Evolutionary conservation across 176 grass and related monocot genomes (phyloP), one percentile per base, ranked within the genome.

Genomic region (Lolium multiflorum): DNA sequence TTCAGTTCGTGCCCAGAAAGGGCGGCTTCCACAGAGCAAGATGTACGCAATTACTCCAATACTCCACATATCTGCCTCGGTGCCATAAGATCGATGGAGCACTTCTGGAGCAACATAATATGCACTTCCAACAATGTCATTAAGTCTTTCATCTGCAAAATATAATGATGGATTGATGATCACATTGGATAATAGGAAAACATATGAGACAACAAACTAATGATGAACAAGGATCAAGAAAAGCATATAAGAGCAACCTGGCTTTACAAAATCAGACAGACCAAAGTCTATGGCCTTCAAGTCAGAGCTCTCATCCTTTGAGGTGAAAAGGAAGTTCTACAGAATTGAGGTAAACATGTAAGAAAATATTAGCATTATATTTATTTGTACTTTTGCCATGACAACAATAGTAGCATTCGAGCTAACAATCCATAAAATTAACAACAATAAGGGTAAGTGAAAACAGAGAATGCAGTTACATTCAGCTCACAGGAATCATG

Each of bases 21-120:
- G 93, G 9, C 95, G 95, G 78, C 91, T 95, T 80, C 93, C 96
- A 49, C 96, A 95, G 17, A 98, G 91, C 57, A 98, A 90, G 87
- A 98, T 98, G 85, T 98, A 98, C 43, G 90, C 86, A 76, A 98
- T 93, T 79, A 98, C 93, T 79, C 96, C 96, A 68, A 98, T 92
- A 79, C 96, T 98, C 96, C 96, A 98, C 93, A 98, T 98, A 82
- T 98, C 96, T 49, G 91, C 96, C 86, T 98, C 96, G 5, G 93
- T 95, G 18, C 96, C 89, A 24, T 98, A 98, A 50, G 91, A 86
- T 85, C 96, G 84, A 80, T 92, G 91, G 37, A 98, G 93, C 43
- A 98, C 96, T 87, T 98, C 93, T 25, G 96, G 96, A 44, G 95
- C 93, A 82, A 98, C 95, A 89, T 95, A 98, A 82, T 98, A 98